Evolutionary conservation across 768 basidiomycete genomes (phyloP).

Genomic region (Rhodotorula taiwanensis): DNA sequence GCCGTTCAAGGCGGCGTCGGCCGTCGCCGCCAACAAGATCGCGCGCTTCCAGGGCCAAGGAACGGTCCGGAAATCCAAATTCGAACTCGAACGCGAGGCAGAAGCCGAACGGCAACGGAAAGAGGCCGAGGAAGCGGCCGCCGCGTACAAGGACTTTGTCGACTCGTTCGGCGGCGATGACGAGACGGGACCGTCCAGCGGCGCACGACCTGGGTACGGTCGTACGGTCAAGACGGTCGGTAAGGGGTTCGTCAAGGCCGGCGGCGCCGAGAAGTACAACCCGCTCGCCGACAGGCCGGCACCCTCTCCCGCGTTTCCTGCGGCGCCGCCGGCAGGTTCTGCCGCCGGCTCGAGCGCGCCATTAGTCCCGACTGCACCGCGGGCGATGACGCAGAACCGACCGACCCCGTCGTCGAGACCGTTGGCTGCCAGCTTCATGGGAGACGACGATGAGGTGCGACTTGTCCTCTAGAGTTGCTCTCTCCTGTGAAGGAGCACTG

Average conservation of each 20-base stretch:
- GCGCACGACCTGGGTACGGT: constrained; percentile 12
- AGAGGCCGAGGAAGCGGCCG: constrained; percentile 30
- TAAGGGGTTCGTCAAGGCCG: constrained; percentile 57
- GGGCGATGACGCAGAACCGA: neutral
- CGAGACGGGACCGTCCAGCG: constrained; percentile 50
- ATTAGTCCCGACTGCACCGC: constrained; percentile 5
- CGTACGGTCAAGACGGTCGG: neutral
- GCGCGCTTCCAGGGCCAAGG: constrained; percentile 17
- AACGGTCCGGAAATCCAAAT: constrained; percentile 59
- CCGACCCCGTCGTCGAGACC: constrained; percentile 1
- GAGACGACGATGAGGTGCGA: constrained; percentile 17
- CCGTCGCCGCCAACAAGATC: constrained; percentile 22
- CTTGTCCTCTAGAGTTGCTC: constrained; percentile 6
- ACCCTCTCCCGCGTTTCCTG: constrained; percentile 2
- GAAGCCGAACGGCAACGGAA: constrained; percentile 53
- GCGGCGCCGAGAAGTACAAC: constrained; percentile 53
- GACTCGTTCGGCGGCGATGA: constrained; percentile 75
- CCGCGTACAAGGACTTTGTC: constrained; percentile 58
- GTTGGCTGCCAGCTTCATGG: constrained; percentile 21
- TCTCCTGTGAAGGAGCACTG: no score
- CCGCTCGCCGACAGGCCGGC: constrained; percentile 35
- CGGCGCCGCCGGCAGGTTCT: neutral
- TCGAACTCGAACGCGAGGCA: constrained; percentile 86
- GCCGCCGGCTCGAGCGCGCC: constrained; percentile 28
- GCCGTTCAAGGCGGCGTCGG: constrained; percentile 7